phyloP scores from a whole-genome alignment of 2,329 filamentous ascomycete species.

The Ramichloridium luteum region DNA sequence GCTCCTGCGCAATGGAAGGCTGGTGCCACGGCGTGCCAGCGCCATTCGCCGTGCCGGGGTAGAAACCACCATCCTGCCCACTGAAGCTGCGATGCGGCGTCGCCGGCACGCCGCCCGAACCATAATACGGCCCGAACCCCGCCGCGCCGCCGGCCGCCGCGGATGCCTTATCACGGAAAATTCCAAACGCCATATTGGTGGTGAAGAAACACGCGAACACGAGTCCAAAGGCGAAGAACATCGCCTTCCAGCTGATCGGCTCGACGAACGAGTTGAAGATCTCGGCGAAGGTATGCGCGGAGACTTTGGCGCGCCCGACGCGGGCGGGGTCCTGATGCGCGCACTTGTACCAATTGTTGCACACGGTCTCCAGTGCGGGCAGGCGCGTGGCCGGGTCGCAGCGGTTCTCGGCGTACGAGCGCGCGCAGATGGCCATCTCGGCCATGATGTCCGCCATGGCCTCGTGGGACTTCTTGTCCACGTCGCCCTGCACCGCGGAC shows the following conservation, averaged over 20 bases:
- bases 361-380: slow-evolving; percentile 61
- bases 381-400: slow-evolving; percentile 56
- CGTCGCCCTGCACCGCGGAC: slow-evolving; percentile 59
- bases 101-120: slow-evolving; percentile 19
- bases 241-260: slow-evolving; percentile 73
- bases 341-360: slow-evolving; percentile 72
- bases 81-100: slow-evolving; percentile 25
- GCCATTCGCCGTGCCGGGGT: too few relatives aligned
- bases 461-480: slow-evolving; percentile 57
- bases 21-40: slow-evolving; percentile 21
- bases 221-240: slow-evolving; percentile 42
- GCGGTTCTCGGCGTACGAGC: slow-evolving; percentile 61
- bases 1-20: slow-evolving; percentile 17
- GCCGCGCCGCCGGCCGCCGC: slow-evolving; percentile 12
- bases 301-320: slow-evolving; percentile 67
- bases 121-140: slow-evolving; percentile 14
- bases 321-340: slow-evolving; percentile 73
- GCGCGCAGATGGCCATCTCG: slow-evolving; percentile 61
- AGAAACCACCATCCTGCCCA: slow-evolving; percentile 16
- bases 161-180: slow-evolving; percentile 35
- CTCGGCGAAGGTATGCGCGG: slow-evolving; percentile 75
- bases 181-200: slow-evolving; percentile 48
- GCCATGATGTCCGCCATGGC: slow-evolving; percentile 54
- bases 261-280: slow-evolving; percentile 93
- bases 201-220: slow-evolving; percentile 42